A percentile compares a stretch with the other conserved stretches of the same genome.
Evolutionary conservation across 306 rosid genomes (phyloP).

Genomic region (Prunus dulcis): DNA sequence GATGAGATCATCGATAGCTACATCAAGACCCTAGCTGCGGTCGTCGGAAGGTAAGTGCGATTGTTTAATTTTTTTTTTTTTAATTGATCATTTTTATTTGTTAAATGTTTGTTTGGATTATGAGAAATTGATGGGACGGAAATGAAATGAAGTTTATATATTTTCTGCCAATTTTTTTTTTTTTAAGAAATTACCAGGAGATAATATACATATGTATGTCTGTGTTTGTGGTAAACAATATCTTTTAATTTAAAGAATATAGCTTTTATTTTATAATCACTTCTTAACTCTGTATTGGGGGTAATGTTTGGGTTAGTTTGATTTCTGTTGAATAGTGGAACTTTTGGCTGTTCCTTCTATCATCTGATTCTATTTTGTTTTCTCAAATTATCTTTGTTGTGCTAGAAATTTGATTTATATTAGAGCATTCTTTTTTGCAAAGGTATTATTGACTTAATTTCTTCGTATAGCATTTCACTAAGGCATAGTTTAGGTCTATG

Average conservation of each 20-base stretch:
- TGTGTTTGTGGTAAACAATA: not conserved
- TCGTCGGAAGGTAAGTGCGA: slow-evolving; percentile 60
- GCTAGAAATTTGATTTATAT: not conserved
- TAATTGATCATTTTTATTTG: not conserved
- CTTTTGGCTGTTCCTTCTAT: not conserved
- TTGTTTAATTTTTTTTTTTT: not conserved
- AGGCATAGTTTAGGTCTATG: too few species aligned
- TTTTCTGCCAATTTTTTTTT: not conserved
- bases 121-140: not conserved
- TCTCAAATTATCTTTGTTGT: not conserved
- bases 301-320: not conserved
- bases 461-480: not conserved
- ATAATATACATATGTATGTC: not conserved
- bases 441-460: not conserved
- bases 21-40: slow-evolving; percentile 67
- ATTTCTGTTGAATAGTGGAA: not conserved
- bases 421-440: not conserved
- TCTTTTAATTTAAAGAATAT: too few species aligned
- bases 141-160: not conserved
- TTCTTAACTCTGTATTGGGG: not conserved
- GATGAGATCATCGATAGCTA: slow-evolving; percentile 77
- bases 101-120: not conserved
- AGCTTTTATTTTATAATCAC: too few species aligned
- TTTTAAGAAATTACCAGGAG: not conserved
- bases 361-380: not conserved